Evolutionary conservation across 331 rosid genomes (phyloP).

Genomic region (Arachis monticola): DNA sequence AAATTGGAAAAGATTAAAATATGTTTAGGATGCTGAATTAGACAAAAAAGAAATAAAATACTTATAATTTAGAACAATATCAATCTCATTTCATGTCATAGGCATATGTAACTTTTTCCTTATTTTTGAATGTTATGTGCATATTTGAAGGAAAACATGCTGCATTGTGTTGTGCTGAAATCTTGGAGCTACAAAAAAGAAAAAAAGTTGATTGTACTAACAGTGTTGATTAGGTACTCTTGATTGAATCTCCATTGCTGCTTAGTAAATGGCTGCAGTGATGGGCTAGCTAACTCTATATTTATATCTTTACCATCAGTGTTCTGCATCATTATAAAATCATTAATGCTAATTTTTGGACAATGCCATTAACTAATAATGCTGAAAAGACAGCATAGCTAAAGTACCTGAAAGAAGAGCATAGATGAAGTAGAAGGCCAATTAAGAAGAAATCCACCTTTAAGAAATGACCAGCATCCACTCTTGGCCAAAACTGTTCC

Average conservation of each 20-base stretch:
- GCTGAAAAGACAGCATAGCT: neutral
- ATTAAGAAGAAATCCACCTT: conserved; percentile 83
- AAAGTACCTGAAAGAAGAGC: conserved; percentile 69
- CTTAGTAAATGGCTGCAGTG: conserved; percentile 74
- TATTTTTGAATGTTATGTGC: neutral
- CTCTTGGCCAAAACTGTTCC: conserved; percentile 73
- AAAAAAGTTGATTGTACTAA: conserved; percentile 35
- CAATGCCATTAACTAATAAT: neutral
- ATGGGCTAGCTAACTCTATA: conserved; percentile 59
- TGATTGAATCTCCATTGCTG: conserved; percentile 78
- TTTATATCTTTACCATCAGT: conserved; percentile 45
- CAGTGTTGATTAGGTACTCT: conserved; percentile 71
- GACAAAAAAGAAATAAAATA: neutral
- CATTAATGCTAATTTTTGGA: neutral
- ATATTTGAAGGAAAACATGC: neutral
- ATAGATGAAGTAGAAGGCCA: conserved; percentile 52
- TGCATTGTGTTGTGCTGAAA: neutral
- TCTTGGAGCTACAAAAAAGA: neutral
- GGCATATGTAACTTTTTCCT: neutral
- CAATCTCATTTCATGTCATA: neutral
- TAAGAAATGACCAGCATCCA: conserved; percentile 95
- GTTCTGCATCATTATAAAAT: conserved; percentile 42
- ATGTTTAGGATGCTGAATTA: neutral
- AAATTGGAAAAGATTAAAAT: conserved; percentile 11
- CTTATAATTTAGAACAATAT: too few species aligned